Conservation (phyloP, 2,329 filamentous ascomycete species). For the Alternaria viburni region DNA sequence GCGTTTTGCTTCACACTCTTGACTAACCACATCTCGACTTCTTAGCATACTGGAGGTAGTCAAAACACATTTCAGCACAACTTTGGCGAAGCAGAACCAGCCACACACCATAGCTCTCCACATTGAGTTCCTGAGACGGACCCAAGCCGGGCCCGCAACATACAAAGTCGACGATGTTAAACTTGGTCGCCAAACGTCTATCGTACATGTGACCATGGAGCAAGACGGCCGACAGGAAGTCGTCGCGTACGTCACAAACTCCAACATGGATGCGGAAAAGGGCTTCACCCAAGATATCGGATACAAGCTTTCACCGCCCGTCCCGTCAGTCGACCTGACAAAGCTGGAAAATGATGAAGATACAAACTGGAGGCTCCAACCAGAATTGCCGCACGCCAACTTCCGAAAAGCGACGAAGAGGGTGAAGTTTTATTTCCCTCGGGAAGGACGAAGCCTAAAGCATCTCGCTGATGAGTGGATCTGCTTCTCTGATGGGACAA, state of each 20-base stretch:
- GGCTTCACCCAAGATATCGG: conserved; percentile 63
- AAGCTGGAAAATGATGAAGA: conserved; percentile 55
- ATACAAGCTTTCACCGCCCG: conserved; percentile 59
- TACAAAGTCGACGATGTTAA: conserved; percentile 69
- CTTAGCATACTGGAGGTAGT: conserved; percentile 64
- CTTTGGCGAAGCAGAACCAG: conserved; percentile 64
- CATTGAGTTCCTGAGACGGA: conserved; percentile 70
- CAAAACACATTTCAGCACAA: conserved; percentile 63
- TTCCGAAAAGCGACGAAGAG: conserved; percentile 60
- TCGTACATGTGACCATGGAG: conserved; percentile 67
- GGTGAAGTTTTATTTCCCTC: conserved; percentile 61
- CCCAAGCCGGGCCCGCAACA: conserved; percentile 61
- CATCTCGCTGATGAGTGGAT: conserved; percentile 70
- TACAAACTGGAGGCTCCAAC: conserved; percentile 54
- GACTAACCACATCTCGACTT: background rate
- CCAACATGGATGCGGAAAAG: conserved; percentile 64
- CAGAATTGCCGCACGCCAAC: conserved; percentile 52
- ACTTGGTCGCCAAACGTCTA: conserved; percentile 67
- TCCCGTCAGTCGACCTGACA: conserved; percentile 51
- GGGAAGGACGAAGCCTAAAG: conserved; percentile 50
- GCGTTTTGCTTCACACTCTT: background rate
- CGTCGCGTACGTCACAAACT: conserved; percentile 69
- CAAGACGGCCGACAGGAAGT: conserved; percentile 66
- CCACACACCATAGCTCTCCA: conserved; percentile 70
- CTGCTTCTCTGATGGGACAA: conserved; percentile 63